Evolutionary conservation across 768 basidiomycete genomes (phyloP), one percentile per base, ranked within the genome.

Genomic region (Cytidiella melzeri): DNA sequence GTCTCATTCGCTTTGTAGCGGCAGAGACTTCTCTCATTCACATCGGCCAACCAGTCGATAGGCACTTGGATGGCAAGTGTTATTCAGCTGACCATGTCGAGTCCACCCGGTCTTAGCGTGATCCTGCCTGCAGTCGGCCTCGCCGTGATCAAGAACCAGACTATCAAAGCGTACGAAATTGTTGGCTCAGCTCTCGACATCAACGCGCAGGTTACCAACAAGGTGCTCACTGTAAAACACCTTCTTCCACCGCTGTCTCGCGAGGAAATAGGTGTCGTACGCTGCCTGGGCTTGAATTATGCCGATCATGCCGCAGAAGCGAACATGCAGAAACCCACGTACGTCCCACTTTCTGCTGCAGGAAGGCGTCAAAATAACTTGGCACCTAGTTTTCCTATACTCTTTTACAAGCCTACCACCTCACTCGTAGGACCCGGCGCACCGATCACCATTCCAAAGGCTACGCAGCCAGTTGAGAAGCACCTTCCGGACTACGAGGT

Each of bases 401-500:
- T 91, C 4, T 92, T 92, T 69, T 87, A 85, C 66, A 92, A 92
- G 64, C 88, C 89, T 26, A 64, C 76, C 3, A 74, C 77, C 1
- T 70, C 84, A 13, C 72, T 92, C 43, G 83, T 87, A 38, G 87
- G 85, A 11, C 86, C 87, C 4, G 70, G 74, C 19, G 82, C 80
- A 3, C 73, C 80, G 1, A 75, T 92, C 20, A 66, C 68, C 34
- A 79, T 92, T 40, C 87, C 88, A 2, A 73, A 67, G 20, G 79
- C 70, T 26, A 83, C 82, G 3, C 87, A 87, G 57, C 88, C 88
- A 4, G 74, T 78, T 1, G 69, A 80, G 25, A 76, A 80, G 36
- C 83, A 89, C 58, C 69, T 85, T 3, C 80, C 89, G 0, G 88
- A 92, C 65, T 92, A 90, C 57, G 88, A 92, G 57, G 86, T 84